A percentile compares a stretch with the other conserved stretches of the same genome.
Evolutionary conservation across 768 basidiomycete genomes (phyloP).

Genomic region (Phylloporus sp.): DNA sequence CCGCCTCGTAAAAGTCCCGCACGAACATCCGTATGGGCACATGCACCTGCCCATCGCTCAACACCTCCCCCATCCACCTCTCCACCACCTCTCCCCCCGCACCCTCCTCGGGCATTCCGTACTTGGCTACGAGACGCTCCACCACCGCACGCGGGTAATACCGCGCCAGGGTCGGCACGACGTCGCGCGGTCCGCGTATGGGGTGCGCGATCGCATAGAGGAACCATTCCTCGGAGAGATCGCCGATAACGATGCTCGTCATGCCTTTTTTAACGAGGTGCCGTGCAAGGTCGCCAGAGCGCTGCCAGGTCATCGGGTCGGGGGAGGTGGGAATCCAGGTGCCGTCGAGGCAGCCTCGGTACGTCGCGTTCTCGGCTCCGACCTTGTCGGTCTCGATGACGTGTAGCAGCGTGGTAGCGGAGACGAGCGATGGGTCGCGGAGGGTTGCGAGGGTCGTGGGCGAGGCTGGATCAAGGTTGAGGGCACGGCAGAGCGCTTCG

Average conservation of each 20-base stretch:
- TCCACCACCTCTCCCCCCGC: conserved; percentile 40
- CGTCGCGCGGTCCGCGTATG: conserved; percentile 43
- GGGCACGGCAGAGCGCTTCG: conserved; percentile 50
- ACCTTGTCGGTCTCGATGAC: conserved; percentile 54
- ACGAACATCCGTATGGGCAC: conserved; percentile 59
- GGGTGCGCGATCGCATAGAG: conserved; percentile 69
- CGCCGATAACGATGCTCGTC: conserved; percentile 58
- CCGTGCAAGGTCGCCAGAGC: conserved; percentile 51
- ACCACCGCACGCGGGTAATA: conserved; percentile 54
- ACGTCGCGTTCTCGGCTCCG: conserved; percentile 55
- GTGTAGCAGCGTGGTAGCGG: conserved; percentile 44
- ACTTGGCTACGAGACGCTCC: conserved; percentile 40
- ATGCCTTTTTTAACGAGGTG: conserved; percentile 54
- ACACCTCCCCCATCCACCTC: conserved; percentile 52
- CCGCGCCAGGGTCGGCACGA: conserved; percentile 52
- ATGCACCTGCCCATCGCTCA: conserved; percentile 62
- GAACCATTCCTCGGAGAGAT: conserved; percentile 73
- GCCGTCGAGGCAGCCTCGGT: conserved; percentile 58
- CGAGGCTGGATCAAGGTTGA: conserved; percentile 49
- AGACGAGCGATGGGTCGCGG: conserved; percentile 49
- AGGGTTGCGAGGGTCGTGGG: conserved; percentile 46
- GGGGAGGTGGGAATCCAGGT: conserved; percentile 50
- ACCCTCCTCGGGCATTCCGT: conserved; percentile 36
- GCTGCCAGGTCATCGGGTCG: conserved; percentile 66
- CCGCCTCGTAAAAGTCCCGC: conserved; percentile 49